Evolutionary conservation across 1,284 basidiomycete genomes (phyloP).

Genomic region (Mycena citricolor): DNA sequence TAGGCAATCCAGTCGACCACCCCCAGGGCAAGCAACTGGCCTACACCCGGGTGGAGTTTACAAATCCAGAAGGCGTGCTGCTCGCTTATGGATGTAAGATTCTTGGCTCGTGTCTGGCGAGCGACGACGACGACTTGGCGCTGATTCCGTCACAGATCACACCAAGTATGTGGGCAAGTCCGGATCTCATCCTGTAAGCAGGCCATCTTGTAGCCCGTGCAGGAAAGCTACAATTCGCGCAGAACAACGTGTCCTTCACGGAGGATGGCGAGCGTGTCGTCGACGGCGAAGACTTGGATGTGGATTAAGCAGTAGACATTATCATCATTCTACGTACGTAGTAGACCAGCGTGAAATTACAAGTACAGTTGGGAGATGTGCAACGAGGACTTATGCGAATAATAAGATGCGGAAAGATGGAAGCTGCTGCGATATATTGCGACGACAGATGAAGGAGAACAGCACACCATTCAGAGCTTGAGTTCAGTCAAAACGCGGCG

Average conservation of each 20-base stretch:
- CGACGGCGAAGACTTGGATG: conserved; percentile 60
- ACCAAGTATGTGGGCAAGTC: conserved; percentile 88
- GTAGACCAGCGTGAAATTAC: neutral
- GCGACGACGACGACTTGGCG: conserved; percentile 1
- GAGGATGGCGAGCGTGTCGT: conserved; percentile 72
- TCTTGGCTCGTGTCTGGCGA: conserved; percentile 2
- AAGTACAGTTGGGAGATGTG: too few species aligned
- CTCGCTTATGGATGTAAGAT: conserved; percentile 79
- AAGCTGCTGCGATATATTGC: too few species aligned
- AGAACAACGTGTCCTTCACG: conserved; percentile 82
- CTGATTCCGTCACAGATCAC: conserved; percentile 55
- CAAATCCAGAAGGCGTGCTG: conserved; percentile 66
- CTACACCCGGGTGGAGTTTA: conserved; percentile 79
- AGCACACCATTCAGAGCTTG: conserved; percentile 89
- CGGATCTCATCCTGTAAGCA: conserved; percentile 56
- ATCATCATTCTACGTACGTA: too few species aligned
- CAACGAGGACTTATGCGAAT: too few species aligned
- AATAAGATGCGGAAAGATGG: too few species aligned
- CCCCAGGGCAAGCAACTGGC: conserved; percentile 78
- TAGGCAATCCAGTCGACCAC: neutral
- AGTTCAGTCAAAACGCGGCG: conserved; percentile 90
- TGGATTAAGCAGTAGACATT: too few species aligned
- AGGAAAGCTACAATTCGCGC: conserved; percentile 9
- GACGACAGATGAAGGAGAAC: too few species aligned
- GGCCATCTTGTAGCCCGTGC: neutral